Percentiles rank a stretch among this genome's conserved stretches.
phyloP scores from a whole-genome alignment of 345 rosid species.

The Rhizophora apiculata region DNA sequence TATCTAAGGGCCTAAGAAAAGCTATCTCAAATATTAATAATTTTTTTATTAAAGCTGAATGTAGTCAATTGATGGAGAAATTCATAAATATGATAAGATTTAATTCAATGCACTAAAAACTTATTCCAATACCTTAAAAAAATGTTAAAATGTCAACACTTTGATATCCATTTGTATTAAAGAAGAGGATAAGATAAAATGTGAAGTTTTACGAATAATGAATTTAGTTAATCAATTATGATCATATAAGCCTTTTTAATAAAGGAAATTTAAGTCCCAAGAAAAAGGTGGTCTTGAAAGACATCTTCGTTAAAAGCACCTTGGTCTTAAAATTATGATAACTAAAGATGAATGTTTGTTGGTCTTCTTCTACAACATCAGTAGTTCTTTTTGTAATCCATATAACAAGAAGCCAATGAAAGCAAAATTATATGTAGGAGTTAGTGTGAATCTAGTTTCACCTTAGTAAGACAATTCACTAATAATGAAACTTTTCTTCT shows the following conservation, averaged over 20 bases:
- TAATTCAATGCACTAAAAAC: neutral
- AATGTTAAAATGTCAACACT: neutral
- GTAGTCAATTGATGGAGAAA: too few species aligned
- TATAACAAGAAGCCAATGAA: too few species aligned
- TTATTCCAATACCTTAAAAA: neutral
- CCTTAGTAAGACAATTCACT: too few species aligned
- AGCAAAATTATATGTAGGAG: too few species aligned
- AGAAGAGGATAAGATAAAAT: neutral
- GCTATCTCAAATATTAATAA: neutral
- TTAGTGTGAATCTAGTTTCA: too few species aligned
- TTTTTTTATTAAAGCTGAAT: neutral
- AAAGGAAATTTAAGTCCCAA: neutral
- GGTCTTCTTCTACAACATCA: too few species aligned
- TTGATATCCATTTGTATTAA: neutral
- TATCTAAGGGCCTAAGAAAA: neutral
- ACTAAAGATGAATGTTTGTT: neutral
- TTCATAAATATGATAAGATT: neutral
- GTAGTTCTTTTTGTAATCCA: too few species aligned
- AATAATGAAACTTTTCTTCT: too few species aligned
- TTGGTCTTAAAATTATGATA: neutral
- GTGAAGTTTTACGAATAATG: neutral
- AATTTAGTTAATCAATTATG: neutral
- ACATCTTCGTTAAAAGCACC: neutral
- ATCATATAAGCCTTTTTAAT: neutral
- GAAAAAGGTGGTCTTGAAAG: neutral